These are phyloP conservation scores for Kodamaea sagamina DNA, from an alignment of 805 yeast genomes.

Conservation along the genomic window DNA sequence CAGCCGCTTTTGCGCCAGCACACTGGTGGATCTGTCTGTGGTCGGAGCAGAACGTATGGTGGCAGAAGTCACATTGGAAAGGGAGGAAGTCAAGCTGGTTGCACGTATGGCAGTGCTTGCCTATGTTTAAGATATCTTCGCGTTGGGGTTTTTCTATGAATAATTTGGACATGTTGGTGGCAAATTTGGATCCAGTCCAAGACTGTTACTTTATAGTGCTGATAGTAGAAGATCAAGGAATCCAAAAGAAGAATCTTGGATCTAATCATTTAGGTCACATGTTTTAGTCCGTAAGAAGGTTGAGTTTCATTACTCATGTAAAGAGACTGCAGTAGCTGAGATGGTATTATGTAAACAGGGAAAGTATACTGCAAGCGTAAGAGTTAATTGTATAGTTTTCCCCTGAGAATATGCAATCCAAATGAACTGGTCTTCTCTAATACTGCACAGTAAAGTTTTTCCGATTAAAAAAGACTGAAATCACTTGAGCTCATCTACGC, in stretches of 20 bases:
- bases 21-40: conserved; percentile 46
- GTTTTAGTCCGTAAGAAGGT: neutral
- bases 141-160: conserved; percentile 9
- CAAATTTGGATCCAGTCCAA: neutral
- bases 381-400: too few relatives aligned
- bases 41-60: conserved; percentile 48
- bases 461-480: too few relatives aligned
- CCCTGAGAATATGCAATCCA: too few relatives aligned
- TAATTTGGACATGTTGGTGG: conserved; percentile 12
- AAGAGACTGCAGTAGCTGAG: too few relatives aligned
- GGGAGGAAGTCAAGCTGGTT: conserved; percentile 60
- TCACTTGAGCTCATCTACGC: conserved; percentile 3
- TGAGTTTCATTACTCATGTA: too few relatives aligned
- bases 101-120: conserved; percentile 57
- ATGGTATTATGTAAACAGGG: too few relatives aligned
- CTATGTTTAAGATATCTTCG: conserved; percentile 46
- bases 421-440: too few relatives aligned
- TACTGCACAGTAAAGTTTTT: too few relatives aligned
- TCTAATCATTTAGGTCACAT: too few relatives aligned
- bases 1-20: conserved; percentile 14
- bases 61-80: conserved; percentile 52
- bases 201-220: neutral
- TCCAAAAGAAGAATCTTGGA: conserved; percentile 1
- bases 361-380: too few relatives aligned
- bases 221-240: neutral